Conservation (phyloP, 179 eudicot genomes). For the Silene noctiflora region DNA sequence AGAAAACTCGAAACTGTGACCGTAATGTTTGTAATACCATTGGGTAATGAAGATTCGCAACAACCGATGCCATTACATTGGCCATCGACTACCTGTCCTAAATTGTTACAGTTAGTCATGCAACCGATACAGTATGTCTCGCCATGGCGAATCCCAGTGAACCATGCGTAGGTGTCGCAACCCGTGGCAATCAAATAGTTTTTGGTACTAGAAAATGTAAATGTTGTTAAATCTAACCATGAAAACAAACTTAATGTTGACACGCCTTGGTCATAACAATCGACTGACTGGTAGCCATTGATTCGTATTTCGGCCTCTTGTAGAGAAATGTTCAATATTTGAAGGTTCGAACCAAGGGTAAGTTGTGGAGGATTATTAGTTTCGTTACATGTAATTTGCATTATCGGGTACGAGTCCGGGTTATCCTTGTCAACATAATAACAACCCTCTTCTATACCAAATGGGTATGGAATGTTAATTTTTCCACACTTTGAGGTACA, state of each 20-base stretch:
- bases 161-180: conserved; percentile 28
- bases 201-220: conserved; percentile 13
- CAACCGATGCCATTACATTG: conserved; percentile 36
- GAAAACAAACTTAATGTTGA: neutral
- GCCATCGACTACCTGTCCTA: conserved; percentile 1
- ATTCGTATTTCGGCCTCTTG: conserved; percentile 7
- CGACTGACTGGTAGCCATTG: neutral
- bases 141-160: neutral
- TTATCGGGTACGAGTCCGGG: neutral
- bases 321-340: conserved; percentile 5
- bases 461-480: conserved; percentile 27
- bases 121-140: conserved; percentile 25
- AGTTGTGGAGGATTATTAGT: neutral
- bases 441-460: conserved; percentile 29
- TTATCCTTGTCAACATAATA: neutral
- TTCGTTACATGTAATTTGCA: neutral
- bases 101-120: conserved; percentile 15
- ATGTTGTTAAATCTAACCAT: neutral
- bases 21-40: conserved; percentile 8
- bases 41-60: conserved; percentile 28
- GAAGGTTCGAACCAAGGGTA: neutral
- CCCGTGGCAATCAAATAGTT: conserved; percentile 29
- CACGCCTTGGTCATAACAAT: neutral
- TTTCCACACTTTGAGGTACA: conserved; percentile 23
- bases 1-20: neutral